Evolutionary conservation across 208 protist species (phyloP).

Genomic region (Herpetomonas muscarum): DNA sequence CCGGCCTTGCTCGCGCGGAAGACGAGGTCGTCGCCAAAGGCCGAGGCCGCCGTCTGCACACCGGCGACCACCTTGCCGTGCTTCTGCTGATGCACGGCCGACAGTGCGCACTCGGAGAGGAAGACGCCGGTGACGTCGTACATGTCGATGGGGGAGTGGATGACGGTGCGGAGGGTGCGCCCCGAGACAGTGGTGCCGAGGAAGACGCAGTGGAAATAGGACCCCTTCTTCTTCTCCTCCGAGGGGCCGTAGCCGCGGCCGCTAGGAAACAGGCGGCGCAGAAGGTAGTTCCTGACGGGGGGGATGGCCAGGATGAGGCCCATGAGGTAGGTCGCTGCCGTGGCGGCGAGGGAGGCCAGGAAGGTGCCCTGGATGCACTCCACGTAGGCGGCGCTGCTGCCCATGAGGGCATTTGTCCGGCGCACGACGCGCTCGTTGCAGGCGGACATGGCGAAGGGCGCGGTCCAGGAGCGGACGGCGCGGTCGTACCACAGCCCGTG

Average conservation of each 20-base stretch:
- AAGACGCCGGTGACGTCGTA: conserved; percentile 73
- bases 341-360: conserved; percentile 15
- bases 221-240: conserved; percentile 27
- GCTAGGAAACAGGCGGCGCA: conserved; percentile 25
- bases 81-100: conserved; percentile 27
- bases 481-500: conserved; percentile 62
- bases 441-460: conserved; percentile 55
- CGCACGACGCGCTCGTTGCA: conserved; percentile 78
- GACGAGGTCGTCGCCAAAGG: conserved; percentile 63
- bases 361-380: conserved; percentile 46
- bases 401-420: conserved; percentile 72
- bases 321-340: conserved; percentile 17
- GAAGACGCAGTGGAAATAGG: conserved; percentile 49
- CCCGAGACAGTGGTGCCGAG: conserved; percentile 45
- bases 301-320: conserved; percentile 24
- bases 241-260: conserved; percentile 39
- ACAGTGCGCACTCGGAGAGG: conserved; percentile 57
- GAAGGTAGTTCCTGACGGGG: conserved; percentile 38
- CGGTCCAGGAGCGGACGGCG: conserved; percentile 32
- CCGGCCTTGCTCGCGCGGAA: conserved; percentile 27
- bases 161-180: conserved; percentile 26
- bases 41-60: conserved; percentile 57
- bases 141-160: conserved; percentile 41
- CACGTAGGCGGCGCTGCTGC: conserved; percentile 44
- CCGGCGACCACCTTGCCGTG: conserved; percentile 39